Percentiles rank a stretch among this genome's conserved stretches.
phyloP scores from a whole-genome alignment of 2,329 filamentous ascomycete genomes.

The Stemphylium beticola region DNA sequence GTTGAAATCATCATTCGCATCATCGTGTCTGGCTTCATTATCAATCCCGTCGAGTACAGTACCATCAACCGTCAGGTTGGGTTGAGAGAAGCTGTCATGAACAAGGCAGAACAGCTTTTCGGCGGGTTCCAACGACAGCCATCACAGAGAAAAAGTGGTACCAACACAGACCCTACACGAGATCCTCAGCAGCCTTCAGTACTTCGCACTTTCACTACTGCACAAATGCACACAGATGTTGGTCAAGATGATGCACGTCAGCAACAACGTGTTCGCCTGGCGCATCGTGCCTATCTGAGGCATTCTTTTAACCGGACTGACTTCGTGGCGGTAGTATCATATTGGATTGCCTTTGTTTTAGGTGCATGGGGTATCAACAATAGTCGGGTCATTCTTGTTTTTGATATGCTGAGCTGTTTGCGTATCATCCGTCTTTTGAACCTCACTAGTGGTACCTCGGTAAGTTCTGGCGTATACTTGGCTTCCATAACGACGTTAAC shows the following conservation, averaged over 20 bases:
- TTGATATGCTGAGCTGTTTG: constrained; percentile 95
- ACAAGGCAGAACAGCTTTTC: constrained; percentile 80
- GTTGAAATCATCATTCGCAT: constrained; percentile 81
- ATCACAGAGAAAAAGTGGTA: constrained; percentile 63
- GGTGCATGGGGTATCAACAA: constrained; percentile 73
- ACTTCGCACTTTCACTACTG: constrained; percentile 75
- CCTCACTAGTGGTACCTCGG: constrained; percentile 90
- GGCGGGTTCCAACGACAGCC: constrained; percentile 74
- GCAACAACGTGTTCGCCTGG: constrained; percentile 82
- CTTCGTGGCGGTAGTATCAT: constrained; percentile 92
- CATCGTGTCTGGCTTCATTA: constrained; percentile 89
- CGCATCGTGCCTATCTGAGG: constrained; percentile 87
- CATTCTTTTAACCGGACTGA: constrained; percentile 97
- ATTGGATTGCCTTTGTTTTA: constrained; percentile 87
- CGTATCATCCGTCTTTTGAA: constrained; percentile 90
- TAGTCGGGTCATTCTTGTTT: constrained; percentile 78
- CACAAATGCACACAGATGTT: constrained; percentile 64
- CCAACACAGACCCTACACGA: constrained; percentile 39
- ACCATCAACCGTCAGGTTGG: constrained; percentile 82
- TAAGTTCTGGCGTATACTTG: constrained; percentile 53
- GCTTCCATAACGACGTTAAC: constrained; percentile 6
- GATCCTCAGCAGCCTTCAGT: constrained; percentile 66
- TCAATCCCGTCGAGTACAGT: constrained; percentile 91
- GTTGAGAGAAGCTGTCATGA: constrained; percentile 73
- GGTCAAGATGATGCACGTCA: constrained; percentile 70